A percentile compares a stretch with the other conserved stretches of the same genome.
Evolutionary conservation across 257 asterid species (phyloP).

Genomic region (Sherardia arvensis): DNA sequence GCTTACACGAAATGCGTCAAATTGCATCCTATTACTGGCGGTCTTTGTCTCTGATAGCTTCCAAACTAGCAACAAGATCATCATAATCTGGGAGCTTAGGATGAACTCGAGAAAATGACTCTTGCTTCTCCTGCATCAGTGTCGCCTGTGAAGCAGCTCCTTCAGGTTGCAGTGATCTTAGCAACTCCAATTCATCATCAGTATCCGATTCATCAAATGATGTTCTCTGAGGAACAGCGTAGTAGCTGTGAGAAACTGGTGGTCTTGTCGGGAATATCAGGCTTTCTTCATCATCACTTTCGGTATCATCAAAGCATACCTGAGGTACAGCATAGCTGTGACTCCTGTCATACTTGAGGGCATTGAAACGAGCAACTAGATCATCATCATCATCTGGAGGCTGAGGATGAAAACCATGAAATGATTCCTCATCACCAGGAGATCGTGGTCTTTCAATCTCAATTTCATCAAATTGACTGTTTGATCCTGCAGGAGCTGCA

Average conservation of each 20-base stretch:
- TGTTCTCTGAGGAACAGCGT: not conserved
- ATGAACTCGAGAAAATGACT: not conserved
- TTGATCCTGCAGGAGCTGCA: not conserved
- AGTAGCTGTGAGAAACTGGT: too few relatives aligned
- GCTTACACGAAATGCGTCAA: not conserved
- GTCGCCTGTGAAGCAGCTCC: not conserved
- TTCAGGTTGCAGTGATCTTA: not conserved
- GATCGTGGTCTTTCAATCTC: not conserved
- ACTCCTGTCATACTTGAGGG: not conserved
- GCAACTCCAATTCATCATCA: not conserved
- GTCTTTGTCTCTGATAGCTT: not conserved
- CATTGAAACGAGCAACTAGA: not conserved
- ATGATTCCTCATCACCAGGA: not conserved
- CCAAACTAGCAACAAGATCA: not conserved
- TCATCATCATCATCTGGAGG: not conserved
- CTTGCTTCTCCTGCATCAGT: not conserved
- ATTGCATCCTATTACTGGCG: not conserved
- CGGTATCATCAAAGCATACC: not conserved
- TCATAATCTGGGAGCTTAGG: not conserved
- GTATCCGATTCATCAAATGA: not conserved
- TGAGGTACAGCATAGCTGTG: not conserved
- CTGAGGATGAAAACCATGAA: not conserved
- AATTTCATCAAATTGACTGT: not conserved
- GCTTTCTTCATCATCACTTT: not conserved
- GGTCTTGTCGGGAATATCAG: not conserved